Percentiles rank a stretch among this genome's conserved stretches.
These are phyloP conservation scores for Pisolithus tinctorius DNA, from an alignment of 768 basidiomycete genomes.

Conservation along the genomic window DNA sequence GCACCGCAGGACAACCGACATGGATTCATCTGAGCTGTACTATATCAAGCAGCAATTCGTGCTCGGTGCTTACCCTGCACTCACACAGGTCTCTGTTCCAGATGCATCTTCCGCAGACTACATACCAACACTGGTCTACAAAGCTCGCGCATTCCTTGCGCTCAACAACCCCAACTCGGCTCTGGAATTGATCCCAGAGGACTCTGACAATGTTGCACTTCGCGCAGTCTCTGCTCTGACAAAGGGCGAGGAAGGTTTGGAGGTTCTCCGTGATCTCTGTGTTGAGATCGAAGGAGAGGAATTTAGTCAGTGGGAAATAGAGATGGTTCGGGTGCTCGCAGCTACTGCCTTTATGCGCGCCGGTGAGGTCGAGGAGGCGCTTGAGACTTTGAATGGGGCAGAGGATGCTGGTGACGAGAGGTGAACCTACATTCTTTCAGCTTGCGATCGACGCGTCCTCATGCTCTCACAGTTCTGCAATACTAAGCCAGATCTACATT, in stretches of 20 bases:
- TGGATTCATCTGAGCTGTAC: slow-evolving; percentile 61
- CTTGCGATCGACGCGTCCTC: not conserved
- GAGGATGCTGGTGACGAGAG: slow-evolving; percentile 81
- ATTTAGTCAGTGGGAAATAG: slow-evolving; percentile 60
- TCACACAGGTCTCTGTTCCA: slow-evolving; percentile 50
- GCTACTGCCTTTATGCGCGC: slow-evolving; percentile 83
- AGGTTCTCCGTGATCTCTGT: slow-evolving; percentile 77
- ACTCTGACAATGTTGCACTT: slow-evolving; percentile 57
- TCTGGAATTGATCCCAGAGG: slow-evolving; percentile 47
- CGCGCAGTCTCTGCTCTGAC: slow-evolving; percentile 72
- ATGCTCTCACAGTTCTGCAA: slow-evolving; percentile 51
- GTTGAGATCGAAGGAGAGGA: slow-evolving; percentile 83
- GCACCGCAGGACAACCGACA: slow-evolving; percentile 11
- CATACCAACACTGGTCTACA: slow-evolving; percentile 60
- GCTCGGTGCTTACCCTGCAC: slow-evolving; percentile 66
- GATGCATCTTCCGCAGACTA: slow-evolving; percentile 60
- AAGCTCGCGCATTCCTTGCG: slow-evolving; percentile 73
- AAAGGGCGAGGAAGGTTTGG: slow-evolving; percentile 55
- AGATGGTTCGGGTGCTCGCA: slow-evolving; percentile 69
- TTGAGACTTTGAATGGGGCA: slow-evolving; percentile 74
- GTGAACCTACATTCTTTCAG: slow-evolving; percentile 38
- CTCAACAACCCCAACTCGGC: slow-evolving; percentile 54
- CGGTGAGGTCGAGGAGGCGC: slow-evolving; percentile 85
- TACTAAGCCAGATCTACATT: slow-evolving; percentile 82
- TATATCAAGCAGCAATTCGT: slow-evolving; percentile 71